These are phyloP conservation scores for Myxozyma neotropica DNA, from an alignment of 805 yeast genomes.

Conservation along the genomic window DNA sequence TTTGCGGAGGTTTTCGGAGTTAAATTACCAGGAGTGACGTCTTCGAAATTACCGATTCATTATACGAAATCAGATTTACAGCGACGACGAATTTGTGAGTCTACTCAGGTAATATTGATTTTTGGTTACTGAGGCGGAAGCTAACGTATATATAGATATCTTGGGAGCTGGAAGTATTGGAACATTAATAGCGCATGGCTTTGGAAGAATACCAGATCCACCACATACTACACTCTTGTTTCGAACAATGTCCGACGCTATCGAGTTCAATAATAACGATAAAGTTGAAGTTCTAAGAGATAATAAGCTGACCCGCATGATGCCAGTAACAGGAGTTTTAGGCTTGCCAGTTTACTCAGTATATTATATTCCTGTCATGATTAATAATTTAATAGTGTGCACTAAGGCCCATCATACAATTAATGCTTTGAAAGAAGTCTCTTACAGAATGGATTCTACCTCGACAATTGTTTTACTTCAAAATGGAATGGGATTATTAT, in stretches of 20 bases:
- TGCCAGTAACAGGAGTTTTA: background rate
- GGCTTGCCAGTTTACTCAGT: constrained; percentile 5
- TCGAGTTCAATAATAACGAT: background rate
- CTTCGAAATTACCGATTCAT: background rate
- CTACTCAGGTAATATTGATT: background rate
- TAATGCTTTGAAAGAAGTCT: constrained; percentile 47
- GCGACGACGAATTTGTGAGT: constrained; percentile 5
- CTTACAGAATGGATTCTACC: background rate
- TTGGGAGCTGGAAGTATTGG: constrained; percentile 26
- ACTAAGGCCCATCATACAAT: constrained; percentile 80
- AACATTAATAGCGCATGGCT: constrained; percentile 8
- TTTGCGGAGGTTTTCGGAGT: constrained; percentile 1
- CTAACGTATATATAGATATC: background rate
- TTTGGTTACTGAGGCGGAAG: background rate
- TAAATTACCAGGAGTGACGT: background rate
- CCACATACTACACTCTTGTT: constrained; percentile 9
- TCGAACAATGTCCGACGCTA: constrained; percentile 5
- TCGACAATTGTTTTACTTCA: constrained; percentile 61
- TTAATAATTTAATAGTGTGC: constrained; percentile 66
- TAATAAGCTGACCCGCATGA: background rate
- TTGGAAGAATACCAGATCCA: background rate
- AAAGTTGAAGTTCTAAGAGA: background rate
- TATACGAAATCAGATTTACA: constrained; percentile 2
- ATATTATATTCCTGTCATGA: constrained; percentile 35
- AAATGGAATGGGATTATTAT: constrained; percentile 79